Conservation (phyloP, 305 asterid genomes). For the Solanum hybrid region DNA sequence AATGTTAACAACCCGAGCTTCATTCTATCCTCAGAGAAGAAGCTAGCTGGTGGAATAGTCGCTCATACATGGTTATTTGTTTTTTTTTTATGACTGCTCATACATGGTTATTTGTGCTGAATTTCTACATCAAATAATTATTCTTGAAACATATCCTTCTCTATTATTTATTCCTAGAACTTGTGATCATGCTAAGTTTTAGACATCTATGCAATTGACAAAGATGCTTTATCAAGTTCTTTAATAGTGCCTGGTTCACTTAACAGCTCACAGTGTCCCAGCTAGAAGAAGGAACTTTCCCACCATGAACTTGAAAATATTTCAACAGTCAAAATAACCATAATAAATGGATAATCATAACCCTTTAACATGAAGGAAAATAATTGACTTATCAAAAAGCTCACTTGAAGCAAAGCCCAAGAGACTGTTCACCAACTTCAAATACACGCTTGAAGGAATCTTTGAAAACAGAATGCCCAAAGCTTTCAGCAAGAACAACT, state of each 20-base stretch:
- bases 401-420: constrained; percentile 93
- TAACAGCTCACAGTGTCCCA: background rate
- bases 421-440: constrained; percentile 87
- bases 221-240: background rate
- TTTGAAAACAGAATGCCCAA: constrained; percentile 98
- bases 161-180: background rate
- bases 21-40: background rate
- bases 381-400: constrained; percentile 14
- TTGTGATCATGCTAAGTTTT: background rate
- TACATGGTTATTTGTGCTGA: background rate
- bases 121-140: background rate
- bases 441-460: constrained; percentile 82
- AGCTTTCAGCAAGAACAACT: constrained; percentile 92
- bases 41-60: background rate
- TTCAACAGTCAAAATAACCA: background rate
- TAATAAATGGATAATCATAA: background rate
- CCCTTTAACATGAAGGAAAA: background rate
- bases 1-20: background rate
- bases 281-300: background rate
- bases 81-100: too few relatives aligned
- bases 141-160: background rate
- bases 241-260: background rate
- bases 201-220: background rate
- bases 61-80: background rate
- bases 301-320: background rate